Evolutionary conservation across 1,139 yeast genomes (phyloP).

Genomic region (Hyphopichia burtonii): DNA sequence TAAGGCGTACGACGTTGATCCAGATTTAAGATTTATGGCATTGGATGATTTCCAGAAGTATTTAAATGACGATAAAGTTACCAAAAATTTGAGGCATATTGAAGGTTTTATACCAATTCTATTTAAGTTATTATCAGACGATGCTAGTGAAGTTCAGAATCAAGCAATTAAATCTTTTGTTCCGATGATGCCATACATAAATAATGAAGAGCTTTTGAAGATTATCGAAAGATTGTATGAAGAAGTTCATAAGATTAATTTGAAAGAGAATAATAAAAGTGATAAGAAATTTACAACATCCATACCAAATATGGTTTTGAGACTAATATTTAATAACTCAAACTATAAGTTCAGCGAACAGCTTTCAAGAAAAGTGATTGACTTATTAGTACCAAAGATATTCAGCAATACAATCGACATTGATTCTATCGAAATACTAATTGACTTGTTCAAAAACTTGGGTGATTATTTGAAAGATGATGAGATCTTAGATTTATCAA

Average conservation of each 20-base stretch:
- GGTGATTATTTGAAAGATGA: slow-evolving; percentile 47
- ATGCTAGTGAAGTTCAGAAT: slow-evolving; percentile 73
- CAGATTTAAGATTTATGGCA: slow-evolving; percentile 87
- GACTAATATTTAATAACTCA: slow-evolving; percentile 50
- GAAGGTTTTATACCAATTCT: slow-evolving; percentile 49
- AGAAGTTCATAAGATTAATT: slow-evolving; percentile 19
- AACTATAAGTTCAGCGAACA: slow-evolving; percentile 17
- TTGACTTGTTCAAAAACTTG: slow-evolving; percentile 55
- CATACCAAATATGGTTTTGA: slow-evolving; percentile 68
- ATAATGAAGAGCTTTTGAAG: slow-evolving; percentile 21
- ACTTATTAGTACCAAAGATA: slow-evolving; percentile 19
- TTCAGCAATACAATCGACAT: slow-evolving; percentile 33
- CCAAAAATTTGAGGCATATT: slow-evolving; percentile 20
- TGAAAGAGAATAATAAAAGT: slow-evolving; percentile 24
- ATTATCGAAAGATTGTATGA: slow-evolving; percentile 26
- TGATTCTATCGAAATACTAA: slow-evolving; percentile 64
- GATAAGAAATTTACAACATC: slow-evolving; percentile 54
- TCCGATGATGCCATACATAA: slow-evolving; percentile 31
- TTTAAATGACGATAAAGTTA: slow-evolving; percentile 27
- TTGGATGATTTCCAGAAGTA: slow-evolving; percentile 66
- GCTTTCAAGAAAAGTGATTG: slow-evolving; percentile 22
- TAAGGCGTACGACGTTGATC: slow-evolving; percentile 66
- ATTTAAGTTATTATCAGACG: slow-evolving; percentile 57
- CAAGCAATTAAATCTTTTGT: slow-evolving; percentile 67
- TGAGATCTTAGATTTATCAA: slow-evolving; percentile 39